A percentile compares a stretch with the other conserved stretches of the same genome.
phyloP scores from a whole-genome alignment of 23 red algal species.

The Gracilaria domingensis region DNA sequence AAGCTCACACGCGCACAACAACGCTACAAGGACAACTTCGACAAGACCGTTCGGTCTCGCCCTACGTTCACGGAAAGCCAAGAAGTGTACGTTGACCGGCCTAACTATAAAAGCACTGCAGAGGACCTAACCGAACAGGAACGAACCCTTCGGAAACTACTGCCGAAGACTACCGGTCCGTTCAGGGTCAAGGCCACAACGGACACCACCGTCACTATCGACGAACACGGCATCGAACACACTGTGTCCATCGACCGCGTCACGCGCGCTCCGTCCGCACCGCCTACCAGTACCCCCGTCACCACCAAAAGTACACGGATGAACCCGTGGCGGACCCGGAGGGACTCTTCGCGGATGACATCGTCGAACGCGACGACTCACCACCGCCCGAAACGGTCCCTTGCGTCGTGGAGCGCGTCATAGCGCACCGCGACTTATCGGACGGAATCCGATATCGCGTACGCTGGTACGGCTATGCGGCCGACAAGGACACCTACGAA shows the following conservation, averaged over 20 bases:
- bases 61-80: background rate
- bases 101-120: background rate
- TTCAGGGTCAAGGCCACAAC: background rate
- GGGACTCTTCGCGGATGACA: background rate
- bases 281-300: background rate
- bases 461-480: too few relatives aligned
- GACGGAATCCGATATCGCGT: background rate
- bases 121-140: background rate
- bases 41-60: background rate
- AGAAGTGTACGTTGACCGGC: background rate
- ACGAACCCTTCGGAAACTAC: background rate
- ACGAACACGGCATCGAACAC: background rate
- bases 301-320: background rate
- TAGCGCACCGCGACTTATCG: background rate
- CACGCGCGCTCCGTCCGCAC: too few relatives aligned
- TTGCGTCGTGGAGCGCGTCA: background rate
- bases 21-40: conserved; percentile 15
- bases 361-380: too few relatives aligned
- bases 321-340: background rate
- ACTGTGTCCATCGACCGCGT: conserved; percentile 5
- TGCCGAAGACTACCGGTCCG: too few relatives aligned
- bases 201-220: conserved; percentile 10
- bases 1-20: background rate
- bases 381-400: background rate
- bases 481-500: background rate